These are phyloP conservation scores for Mucor lusitanicus DNA, from an alignment of 371 early-diverging fungal genomes.

Conservation along the genomic window DNA sequence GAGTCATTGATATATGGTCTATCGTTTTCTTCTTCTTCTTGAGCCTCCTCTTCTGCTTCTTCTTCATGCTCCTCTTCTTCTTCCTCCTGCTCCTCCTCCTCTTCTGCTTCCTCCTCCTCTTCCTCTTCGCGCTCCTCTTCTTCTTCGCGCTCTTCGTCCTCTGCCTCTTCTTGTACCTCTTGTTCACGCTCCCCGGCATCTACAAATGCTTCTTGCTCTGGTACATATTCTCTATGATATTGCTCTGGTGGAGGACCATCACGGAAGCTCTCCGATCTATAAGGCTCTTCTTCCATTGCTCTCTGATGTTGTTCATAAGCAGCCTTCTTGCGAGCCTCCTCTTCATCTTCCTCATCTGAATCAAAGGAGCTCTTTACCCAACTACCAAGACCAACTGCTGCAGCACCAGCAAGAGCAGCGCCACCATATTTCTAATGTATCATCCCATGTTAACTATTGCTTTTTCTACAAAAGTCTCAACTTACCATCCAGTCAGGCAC, in stretches of 20 bases:
- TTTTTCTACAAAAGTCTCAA: background rate
- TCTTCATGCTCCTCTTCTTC: conserved; percentile 2
- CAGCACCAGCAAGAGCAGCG: conserved; percentile 43
- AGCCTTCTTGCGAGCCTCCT: background rate
- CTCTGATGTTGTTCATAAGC: background rate
- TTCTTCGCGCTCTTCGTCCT: background rate
- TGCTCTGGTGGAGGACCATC: background rate
- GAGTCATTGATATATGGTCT: conserved; percentile 4
- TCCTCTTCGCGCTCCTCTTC: background rate
- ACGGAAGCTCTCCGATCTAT: background rate
- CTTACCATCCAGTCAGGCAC: conserved; percentile 47
- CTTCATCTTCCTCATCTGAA: conserved; percentile 28
- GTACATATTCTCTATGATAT: background rate
- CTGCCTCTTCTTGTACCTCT: background rate
- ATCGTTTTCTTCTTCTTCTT: background rate
- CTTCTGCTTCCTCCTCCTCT: background rate
- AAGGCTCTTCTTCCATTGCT: conserved; percentile 1
- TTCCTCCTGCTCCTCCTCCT: background rate
- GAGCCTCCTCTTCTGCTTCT: conserved; percentile 15
- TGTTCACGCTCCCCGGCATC: background rate
- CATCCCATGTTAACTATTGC: background rate
- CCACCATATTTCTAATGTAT: conserved; percentile 44
- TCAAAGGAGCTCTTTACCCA: conserved; percentile 33
- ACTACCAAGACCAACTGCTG: conserved; percentile 38
- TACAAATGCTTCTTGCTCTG: background rate